phyloP scores from a whole-genome alignment of 176 grass and related monocot species.

The Eleusine indica region DNA sequence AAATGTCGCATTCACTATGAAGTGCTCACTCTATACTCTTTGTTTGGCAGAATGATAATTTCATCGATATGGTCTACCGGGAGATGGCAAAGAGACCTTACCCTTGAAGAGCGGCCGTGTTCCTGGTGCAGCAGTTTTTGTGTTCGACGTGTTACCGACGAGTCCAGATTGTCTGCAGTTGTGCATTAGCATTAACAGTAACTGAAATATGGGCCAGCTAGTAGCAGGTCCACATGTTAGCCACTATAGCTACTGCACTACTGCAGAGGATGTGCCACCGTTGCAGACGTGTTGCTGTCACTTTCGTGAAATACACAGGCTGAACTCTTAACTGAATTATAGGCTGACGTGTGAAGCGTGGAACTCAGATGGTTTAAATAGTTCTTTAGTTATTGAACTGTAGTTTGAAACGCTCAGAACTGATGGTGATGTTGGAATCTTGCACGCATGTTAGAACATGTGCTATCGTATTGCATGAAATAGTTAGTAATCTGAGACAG shows the following conservation, averaged over 20 bases:
- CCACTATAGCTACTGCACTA: too few species aligned
- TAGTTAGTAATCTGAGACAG: too few species aligned
- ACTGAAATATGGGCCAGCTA: too few species aligned
- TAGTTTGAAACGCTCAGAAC: neutral
- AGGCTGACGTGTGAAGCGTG: neutral
- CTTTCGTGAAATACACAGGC: neutral
- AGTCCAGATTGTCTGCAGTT: too few species aligned
- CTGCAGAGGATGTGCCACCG: too few species aligned
- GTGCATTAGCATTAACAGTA: too few species aligned
- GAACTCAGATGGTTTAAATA: neutral
- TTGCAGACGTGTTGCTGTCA: neutral
- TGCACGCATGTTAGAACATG: neutral
- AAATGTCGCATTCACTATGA: neutral
- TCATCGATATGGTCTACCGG: slow-evolving; percentile 61
- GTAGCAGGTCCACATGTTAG: too few species aligned
- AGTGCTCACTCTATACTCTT: neutral
- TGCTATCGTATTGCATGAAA: too few species aligned
- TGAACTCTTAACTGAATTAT: slow-evolving; percentile 1
- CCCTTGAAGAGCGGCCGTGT: slow-evolving; percentile 6
- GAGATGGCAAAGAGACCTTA: slow-evolving; percentile 58
- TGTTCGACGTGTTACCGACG: slow-evolving; percentile 9
- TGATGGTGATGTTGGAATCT: neutral
- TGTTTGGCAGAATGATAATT: slow-evolving; percentile 56
- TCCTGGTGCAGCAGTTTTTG: neutral
- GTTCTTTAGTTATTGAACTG: neutral